Percentiles rank a stretch among this genome's conserved stretches.
These are phyloP conservation scores for Kodamaea fungicola DNA, from an alignment of 1,139 yeast species.

Conservation along the genomic window DNA sequence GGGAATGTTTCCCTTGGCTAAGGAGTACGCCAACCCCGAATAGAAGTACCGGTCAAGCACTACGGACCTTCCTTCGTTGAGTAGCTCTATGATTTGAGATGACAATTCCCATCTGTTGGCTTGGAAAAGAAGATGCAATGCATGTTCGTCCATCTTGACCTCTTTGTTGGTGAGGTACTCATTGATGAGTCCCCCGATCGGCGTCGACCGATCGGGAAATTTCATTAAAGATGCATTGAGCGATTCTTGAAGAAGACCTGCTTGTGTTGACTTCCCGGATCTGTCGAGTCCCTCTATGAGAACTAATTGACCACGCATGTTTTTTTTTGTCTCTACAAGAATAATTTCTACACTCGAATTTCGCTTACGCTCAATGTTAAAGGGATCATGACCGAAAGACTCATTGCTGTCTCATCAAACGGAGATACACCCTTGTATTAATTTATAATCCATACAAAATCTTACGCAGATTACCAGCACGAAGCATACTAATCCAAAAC, in stretches of 20 bases:
- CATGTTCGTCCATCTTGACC: constrained; percentile 59
- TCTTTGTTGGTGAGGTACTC: constrained; percentile 56
- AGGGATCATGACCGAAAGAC: constrained; percentile 49
- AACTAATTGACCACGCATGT: constrained; percentile 64
- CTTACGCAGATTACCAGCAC: constrained; percentile 11
- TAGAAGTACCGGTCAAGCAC: constrained; percentile 85
- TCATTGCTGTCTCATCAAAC: constrained; percentile 42
- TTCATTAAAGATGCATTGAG: constrained; percentile 49
- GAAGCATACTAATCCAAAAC: constrained; percentile 6
- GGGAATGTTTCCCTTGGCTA: constrained; percentile 64
- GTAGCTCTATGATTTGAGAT: constrained; percentile 39
- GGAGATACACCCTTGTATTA: constrained; percentile 45
- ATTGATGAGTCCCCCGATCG: constrained; percentile 76
- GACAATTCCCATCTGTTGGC: constrained; percentile 93
- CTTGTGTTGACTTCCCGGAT: constrained; percentile 93
- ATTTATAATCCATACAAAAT: constrained; percentile 21
- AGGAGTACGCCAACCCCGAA: constrained; percentile 89
- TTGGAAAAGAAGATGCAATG: constrained; percentile 83
- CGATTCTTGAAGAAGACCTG: constrained; percentile 37
- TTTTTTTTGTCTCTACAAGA: background rate
- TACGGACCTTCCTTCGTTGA: constrained; percentile 55
- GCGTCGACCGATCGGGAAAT: constrained; percentile 85
- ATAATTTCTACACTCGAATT: background rate
- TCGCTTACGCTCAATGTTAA: constrained; percentile 17
- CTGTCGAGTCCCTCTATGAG: constrained; percentile 92